Base-by-base conservation (phyloP, 2,329 filamentous ascomycete species). In the Clonostachys solani region DNA sequence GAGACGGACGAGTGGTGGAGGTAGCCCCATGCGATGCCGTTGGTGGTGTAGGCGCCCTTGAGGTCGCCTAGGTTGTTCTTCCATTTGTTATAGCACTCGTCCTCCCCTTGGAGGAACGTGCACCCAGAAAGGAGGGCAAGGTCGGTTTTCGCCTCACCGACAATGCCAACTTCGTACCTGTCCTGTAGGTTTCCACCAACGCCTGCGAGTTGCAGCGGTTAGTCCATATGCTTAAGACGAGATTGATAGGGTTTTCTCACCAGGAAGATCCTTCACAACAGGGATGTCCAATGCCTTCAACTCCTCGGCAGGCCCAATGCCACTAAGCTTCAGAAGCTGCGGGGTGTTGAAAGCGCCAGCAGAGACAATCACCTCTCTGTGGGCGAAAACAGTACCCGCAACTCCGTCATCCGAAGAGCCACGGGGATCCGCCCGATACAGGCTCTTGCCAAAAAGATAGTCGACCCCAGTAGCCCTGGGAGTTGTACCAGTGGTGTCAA, bases 1-100 rank as follows among this genome's bases (percentile, higher is more conserved):
- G 69, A 64, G 0, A 64, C 64, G 2, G 69, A 56, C 0, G 62
- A 63, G 47, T 63, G 60, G 6, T 59, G 49, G 0, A 61, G 43
- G 15, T 79, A 66, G 5, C 73, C 73, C n/a, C 77, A 64, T 5
- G 78, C 75, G 7, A 81, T 70, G 9, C 80, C 80, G 49, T 76
- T 75, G 1, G 77, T 71, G 0, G 59, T 60, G 50, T 70, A 66
- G 2, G 57, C 49, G 3, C 64, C 63, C 37, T 55, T 63, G 12
- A 47, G 46, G 47, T 58, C 52, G 33, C 57, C 51, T 13, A 40
- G 19, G 4, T 50, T 49, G 16, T 53, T 47, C 19, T 51, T 43
- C 63, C 64, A 68, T 15, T 53, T 48, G n/a, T 58, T 44, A 5
- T 67, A 51, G 47, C 64, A 68, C 1, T 63, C 60, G 43, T 68